phyloP scores from a whole-genome alignment of 257 asterid species.

The Solanum commersonii region DNA sequence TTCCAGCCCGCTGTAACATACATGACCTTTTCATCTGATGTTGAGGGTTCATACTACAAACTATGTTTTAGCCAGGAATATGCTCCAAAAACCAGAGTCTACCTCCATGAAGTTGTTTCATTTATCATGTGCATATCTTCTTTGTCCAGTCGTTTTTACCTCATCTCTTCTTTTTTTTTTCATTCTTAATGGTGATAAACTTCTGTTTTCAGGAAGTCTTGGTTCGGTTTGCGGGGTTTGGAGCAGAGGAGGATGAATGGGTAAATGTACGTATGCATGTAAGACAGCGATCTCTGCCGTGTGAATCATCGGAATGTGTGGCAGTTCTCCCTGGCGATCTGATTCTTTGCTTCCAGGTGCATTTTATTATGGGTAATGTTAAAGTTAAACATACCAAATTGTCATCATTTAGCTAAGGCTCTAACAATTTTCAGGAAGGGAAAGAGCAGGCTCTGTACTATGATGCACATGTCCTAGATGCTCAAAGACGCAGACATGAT shows the following conservation, averaged over 20 bases:
- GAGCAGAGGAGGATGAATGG: conserved; percentile 97
- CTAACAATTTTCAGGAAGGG: conserved; percentile 61
- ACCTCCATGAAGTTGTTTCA: not conserved
- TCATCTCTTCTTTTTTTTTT: not conserved
- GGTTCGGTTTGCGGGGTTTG: conserved; percentile 95
- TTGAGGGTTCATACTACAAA: not conserved
- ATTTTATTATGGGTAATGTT: not conserved
- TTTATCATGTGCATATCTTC: not conserved
- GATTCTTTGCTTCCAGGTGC: conserved; percentile 95
- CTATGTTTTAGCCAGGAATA: not conserved
- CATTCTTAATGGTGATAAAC: not conserved
- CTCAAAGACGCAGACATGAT: conserved; percentile 96
- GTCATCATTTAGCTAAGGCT: not conserved
- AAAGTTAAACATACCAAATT: not conserved
- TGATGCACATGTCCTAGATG: conserved; percentile 93
- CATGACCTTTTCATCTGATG: not conserved
- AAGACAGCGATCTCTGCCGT: conserved; percentile 92
- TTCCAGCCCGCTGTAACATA: not conserved
- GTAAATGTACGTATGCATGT: conserved; percentile 69
- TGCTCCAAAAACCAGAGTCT: not conserved
- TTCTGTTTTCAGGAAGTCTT: conserved; percentile 66
- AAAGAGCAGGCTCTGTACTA: conserved; percentile 97
- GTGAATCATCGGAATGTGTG: conserved; percentile 92
- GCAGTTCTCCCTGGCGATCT: conserved; percentile 81
- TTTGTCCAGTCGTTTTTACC: not conserved